Base-by-base conservation (phyloP, 345 rosid genomes). In the Lepidium africanum region DNA sequence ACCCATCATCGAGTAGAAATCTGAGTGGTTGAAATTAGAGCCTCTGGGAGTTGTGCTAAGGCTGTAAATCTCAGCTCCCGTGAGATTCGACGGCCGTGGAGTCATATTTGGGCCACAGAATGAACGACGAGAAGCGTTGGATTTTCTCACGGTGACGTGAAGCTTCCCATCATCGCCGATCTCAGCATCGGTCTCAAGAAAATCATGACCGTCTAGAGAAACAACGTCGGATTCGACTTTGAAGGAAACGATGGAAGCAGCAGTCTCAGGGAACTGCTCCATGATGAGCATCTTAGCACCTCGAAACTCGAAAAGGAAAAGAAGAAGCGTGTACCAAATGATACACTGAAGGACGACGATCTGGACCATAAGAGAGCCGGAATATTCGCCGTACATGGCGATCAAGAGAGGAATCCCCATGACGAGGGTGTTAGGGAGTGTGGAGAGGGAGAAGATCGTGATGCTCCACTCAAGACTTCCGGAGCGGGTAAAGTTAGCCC, bases 201-300 rank as follows among this genome's bases (percentile, higher is more conserved):
- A 86, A 38, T 88, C 89, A 2, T 83, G 82, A 0, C 96, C 95
- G 47, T 94, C 97, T 0, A 94, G 86, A 0, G 99, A 94, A 63
- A 91, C 82, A 19, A 91, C 88, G 46, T 91, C 99, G 52, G 99
- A 87, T 66, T 94, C 97, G 0, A 94, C 97, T 39, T 87, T 89
- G 70, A 94, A 88, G 0, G 99, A 94, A 2, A 89, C 96, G 1
- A 91, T 94, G 23, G 97, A 87, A 2, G 87, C 99, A 0, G 96
- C 99, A 0, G 97, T 88, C 67, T 87, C 97, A 0, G 99, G 99
- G 43, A 94, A 94, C 80, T 94, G 99, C 77, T 94, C 99, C 82
- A 85, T 86, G 72, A 94, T 91, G 5, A 94, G 81, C 73, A 94
- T 72, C 81, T 83, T 87, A n/a, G 99, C 99, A 2, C 96, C 96